Evolutionary conservation across 1,284 basidiomycete genomes (phyloP).

Genomic region (Xerocomus nothofagi): DNA sequence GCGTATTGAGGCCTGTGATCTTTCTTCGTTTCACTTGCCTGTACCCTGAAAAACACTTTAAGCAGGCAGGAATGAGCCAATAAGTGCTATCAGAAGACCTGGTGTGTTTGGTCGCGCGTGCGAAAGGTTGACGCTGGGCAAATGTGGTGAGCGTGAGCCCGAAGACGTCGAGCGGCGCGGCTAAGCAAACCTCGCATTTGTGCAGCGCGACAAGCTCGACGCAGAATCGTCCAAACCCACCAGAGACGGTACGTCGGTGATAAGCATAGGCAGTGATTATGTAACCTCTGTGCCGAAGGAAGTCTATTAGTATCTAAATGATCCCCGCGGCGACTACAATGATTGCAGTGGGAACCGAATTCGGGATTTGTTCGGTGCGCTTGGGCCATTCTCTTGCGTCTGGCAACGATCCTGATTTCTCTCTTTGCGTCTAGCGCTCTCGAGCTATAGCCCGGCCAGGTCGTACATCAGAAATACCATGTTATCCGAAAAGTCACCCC

Average conservation of each 20-base stretch:
- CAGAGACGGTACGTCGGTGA: not conserved
- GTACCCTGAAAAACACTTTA: constrained; percentile 6
- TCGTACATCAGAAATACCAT: constrained; percentile 5
- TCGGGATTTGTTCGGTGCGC: not conserved
- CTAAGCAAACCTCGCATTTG: constrained; percentile 21
- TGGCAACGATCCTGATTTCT: too few species aligned
- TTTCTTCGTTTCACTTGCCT: constrained; percentile 45
- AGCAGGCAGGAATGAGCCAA: constrained; percentile 1
- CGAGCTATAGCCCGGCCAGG: not conserved
- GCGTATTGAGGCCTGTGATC: constrained; percentile 52
- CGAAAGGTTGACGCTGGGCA: constrained; percentile 2
- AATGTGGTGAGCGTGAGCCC: not conserved
- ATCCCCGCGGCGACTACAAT: not conserved
- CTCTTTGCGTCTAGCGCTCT: not conserved
- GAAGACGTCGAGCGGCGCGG: not conserved
- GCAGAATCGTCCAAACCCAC: constrained; percentile 4
- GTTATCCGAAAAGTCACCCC: constrained; percentile 1
- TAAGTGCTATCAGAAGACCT: constrained; percentile 18
- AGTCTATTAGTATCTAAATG: constrained; percentile 17
- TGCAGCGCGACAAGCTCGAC: constrained; percentile 16
- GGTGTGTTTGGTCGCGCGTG: constrained; percentile 4
- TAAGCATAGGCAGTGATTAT: constrained; percentile 2
- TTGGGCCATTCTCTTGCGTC: not conserved
- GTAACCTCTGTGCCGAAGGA: not conserved
- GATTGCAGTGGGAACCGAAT: constrained; percentile 1